Percentiles rank a stretch among this genome's conserved stretches.
Conservation (phyloP, 495 filamentous ascomycete species). For the Trichoderma asperelloides region DNA sequence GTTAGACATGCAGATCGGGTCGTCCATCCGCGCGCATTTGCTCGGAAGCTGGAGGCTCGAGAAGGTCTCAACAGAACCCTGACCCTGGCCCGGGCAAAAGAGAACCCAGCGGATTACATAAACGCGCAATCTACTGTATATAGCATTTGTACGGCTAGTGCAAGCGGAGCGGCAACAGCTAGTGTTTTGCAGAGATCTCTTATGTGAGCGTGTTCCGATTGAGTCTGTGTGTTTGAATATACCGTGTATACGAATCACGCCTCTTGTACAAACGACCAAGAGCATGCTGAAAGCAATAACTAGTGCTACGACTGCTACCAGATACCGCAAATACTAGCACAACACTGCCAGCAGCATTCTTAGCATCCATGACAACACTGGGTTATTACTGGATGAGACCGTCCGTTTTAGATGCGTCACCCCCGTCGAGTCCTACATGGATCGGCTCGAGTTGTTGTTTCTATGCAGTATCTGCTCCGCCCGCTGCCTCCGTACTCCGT, state of each 20-base stretch:
- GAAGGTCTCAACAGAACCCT: not conserved
- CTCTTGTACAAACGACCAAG: too few species aligned
- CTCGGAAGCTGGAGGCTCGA: constrained; percentile 1
- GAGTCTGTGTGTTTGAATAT: too few species aligned
- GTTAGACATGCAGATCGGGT: constrained; percentile 3
- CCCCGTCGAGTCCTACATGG: not conserved
- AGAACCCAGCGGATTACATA: not conserved
- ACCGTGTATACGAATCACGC: too few species aligned
- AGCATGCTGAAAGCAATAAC: too few species aligned
- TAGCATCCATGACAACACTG: not conserved
- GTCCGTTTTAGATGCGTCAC: not conserved
- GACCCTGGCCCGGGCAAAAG: not conserved
- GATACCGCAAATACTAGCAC: too few species aligned
- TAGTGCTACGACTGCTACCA: too few species aligned
- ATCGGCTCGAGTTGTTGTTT: not conserved
- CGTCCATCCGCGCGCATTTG: constrained; percentile 3
- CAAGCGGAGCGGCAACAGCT: not conserved
- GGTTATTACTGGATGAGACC: not conserved
- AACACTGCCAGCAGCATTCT: too few species aligned
- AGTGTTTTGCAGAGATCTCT: not conserved
- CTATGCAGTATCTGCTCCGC: not conserved
- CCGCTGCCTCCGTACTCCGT: not conserved
- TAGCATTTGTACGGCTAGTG: too few species aligned
- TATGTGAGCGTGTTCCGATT: not conserved
- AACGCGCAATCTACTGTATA: not conserved